Base-by-base conservation (phyloP, 768 basidiomycete genomes). In the Cyathus striatus region DNA sequence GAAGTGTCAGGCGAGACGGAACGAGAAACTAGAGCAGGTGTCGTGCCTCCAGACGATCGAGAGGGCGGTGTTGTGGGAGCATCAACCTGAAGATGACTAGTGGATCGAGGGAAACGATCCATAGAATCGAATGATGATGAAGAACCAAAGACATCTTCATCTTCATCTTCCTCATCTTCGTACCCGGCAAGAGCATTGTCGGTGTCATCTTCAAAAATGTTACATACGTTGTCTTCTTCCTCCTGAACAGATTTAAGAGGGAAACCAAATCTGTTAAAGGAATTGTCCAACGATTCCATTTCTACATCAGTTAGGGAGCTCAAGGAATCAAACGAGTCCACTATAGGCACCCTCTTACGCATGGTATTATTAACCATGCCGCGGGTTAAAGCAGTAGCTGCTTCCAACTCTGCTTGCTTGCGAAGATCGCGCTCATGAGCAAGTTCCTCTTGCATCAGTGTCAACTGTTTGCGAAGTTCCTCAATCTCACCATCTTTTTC, bases 221-320 rank as follows among this genome's bases (percentile, higher is more conserved):
- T 58, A 25, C 62, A 56, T 13, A 57, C 55, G 25, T 66, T 60
- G 13, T 69, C 70, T 1, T 65, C 63, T 34, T 78, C 85, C 52
- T 86, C 84, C 17, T 61, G 63, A 10, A 84, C 81, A 17, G 70
- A 66, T 54, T 80, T 78, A 51, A 83, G 65, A 17, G 73, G 59
- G 49, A 75, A 72, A 30, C 64, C 64, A 37, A 68, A 63, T 38
- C 68, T 68, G 10, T 60, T 56, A 40, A 60, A 58, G 33, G 60
- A 55, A 40, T 70, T 76, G 33, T 77, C 76, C 13, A 66, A 57
- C 2, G 60, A 64, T 9, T 62, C 67, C 9, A 69, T 72, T 48
- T 87, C 86, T n/a, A 86, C 82, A 51, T 86, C 84, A 0, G 83
- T 86, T 10, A 65, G 60, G 3, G 82, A 84, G 49, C 76, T 70